Evolutionary conservation across 495 filamentous ascomycete genomes (phyloP).

Genomic region (Lasiosphaeriaceae sp.): DNA sequence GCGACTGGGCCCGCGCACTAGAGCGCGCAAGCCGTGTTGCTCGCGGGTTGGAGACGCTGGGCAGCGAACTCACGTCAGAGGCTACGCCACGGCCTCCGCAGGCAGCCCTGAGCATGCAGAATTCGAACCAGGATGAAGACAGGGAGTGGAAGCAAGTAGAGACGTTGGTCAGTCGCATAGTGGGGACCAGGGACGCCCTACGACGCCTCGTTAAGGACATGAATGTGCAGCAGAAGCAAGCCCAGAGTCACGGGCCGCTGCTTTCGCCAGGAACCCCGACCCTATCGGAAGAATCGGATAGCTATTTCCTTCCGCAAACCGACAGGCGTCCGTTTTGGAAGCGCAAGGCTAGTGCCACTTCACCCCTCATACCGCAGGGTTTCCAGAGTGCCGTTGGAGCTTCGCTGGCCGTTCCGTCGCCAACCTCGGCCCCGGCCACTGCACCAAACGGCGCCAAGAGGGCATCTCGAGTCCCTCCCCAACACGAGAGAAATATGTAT

Average conservation of each 20-base stretch:
- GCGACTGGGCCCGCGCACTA: slow-evolving; percentile 78
- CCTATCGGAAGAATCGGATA: slow-evolving; percentile 39
- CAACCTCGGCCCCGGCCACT: slow-evolving; percentile 32
- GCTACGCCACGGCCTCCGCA: slow-evolving; percentile 16
- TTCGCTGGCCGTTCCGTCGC: slow-evolving; percentile 58
- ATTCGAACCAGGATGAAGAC: slow-evolving; percentile 56
- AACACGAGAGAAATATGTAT: slow-evolving; percentile 60
- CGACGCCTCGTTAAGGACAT: slow-evolving; percentile 79
- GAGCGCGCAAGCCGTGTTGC: slow-evolving; percentile 68
- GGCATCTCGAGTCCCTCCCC: slow-evolving; percentile 23
- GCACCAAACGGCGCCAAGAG: slow-evolving; percentile 33
- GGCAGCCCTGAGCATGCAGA: slow-evolving; percentile 11
- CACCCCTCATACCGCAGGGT: slow-evolving; percentile 38
- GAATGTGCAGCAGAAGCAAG: slow-evolving; percentile 60
- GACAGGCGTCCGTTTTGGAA: slow-evolving; percentile 80
- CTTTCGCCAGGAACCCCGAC: slow-evolving; percentile 38
- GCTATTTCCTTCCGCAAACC: slow-evolving; percentile 38
- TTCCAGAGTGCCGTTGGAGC: slow-evolving; percentile 46
- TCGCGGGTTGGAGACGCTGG: slow-evolving; percentile 39
- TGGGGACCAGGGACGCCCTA: slow-evolving; percentile 84
- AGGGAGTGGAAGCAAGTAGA: slow-evolving; percentile 83
- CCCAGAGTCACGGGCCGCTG: slow-evolving; percentile 23
- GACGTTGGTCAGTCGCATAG: slow-evolving; percentile 71
- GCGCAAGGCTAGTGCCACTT: slow-evolving; percentile 62
- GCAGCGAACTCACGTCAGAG: slow-evolving; percentile 22